phyloP scores from a whole-genome alignment of 2,329 filamentous ascomycete species.

The Grosmannia penicillata region DNA sequence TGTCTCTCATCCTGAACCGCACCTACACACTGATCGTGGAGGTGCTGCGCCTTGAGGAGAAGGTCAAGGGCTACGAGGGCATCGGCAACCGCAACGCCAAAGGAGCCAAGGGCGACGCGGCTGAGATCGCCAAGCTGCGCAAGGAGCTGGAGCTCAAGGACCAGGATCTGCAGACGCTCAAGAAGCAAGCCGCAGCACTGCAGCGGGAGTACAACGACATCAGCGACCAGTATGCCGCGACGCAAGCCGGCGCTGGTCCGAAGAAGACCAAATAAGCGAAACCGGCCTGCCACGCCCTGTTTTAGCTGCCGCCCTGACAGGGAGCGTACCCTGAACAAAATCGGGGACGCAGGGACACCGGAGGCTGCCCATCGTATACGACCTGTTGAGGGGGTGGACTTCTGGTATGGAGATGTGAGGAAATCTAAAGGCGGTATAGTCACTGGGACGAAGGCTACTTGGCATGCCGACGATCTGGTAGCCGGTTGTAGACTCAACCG shows the following conservation, averaged over 20 bases:
- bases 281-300: no score
- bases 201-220: slow-evolving; percentile 75
- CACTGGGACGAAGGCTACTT: no score
- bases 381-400: no score
- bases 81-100: slow-evolving; percentile 44
- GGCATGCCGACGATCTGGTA: no score
- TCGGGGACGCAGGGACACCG: no score
- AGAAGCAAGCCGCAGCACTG: slow-evolving; percentile 82
- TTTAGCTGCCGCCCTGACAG: no score
- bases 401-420: no score
- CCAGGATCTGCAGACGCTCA: slow-evolving; percentile 68
- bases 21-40: slow-evolving; percentile 97
- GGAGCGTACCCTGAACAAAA: no score
- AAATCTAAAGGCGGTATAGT: no score
- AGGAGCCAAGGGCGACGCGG: slow-evolving; percentile 53
- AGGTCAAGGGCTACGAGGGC: slow-evolving; percentile 67
- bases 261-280: slow-evolving; percentile 47
- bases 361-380: no score
- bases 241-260: slow-evolving; percentile 31
- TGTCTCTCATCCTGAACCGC: slow-evolving; percentile 96
- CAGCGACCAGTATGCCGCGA: slow-evolving; percentile 62
- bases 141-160: slow-evolving; percentile 67
- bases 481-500: no score
- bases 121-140: slow-evolving; percentile 56
- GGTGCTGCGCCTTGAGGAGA: slow-evolving; percentile 79